Conservation (phyloP, 2,329 filamentous ascomycete genomes). For the Chaetomiaceae sp. region DNA sequence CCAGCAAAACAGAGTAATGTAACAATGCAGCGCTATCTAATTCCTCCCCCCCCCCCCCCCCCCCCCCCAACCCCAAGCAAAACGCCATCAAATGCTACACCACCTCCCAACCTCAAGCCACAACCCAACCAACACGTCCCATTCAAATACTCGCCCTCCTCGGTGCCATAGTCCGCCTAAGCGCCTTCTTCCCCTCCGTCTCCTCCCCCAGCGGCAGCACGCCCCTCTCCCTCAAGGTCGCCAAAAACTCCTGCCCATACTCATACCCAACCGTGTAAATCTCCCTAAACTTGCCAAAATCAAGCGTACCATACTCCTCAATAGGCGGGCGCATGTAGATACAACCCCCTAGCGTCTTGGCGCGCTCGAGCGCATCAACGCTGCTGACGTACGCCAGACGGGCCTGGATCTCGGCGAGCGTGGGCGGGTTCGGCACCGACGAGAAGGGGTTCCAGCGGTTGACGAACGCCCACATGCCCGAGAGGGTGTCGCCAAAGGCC, state of each 20-base stretch:
- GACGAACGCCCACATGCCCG: constrained; percentile 88
- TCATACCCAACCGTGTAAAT: constrained; percentile 86
- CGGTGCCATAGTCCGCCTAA: constrained; percentile 75
- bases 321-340: constrained; percentile 96
- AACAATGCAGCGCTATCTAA: constrained; percentile 1
- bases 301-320: constrained; percentile 86
- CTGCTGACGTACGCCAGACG: constrained; percentile 91
- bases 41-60: background rate
- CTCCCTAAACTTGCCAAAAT: constrained; percentile 97
- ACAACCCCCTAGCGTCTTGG: constrained; percentile 85
- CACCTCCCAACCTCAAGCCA: background rate
- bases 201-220: constrained; percentile 65
- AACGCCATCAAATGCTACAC: background rate
- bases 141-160: constrained; percentile 67
- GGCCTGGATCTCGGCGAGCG: constrained; percentile 91
- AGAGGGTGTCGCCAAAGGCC: constrained; percentile 87
- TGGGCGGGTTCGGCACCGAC: constrained; percentile 82
- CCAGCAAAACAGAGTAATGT: background rate
- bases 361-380: constrained; percentile 88
- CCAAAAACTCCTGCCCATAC: constrained; percentile 77
- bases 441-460: constrained; percentile 98
- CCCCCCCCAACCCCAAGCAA: background rate
- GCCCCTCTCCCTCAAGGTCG: constrained; percentile 71
- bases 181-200: constrained; percentile 69
- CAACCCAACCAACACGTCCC: background rate